phyloP scores from a whole-genome alignment of 257 asterid genomes.

The Agastache rugosa region DNA sequence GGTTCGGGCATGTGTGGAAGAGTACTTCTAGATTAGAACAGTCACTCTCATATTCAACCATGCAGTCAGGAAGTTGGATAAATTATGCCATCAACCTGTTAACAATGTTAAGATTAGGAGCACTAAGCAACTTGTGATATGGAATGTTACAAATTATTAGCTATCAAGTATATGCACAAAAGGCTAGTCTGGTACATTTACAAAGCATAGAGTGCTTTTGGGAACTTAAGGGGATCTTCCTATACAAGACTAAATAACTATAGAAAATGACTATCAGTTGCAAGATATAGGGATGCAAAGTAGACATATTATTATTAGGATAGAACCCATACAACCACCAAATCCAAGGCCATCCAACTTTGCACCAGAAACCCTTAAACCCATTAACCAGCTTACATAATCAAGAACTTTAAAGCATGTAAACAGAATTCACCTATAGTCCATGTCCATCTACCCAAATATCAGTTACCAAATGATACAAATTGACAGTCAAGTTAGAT shows the following conservation, averaged over 20 bases:
- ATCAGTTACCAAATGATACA: background rate
- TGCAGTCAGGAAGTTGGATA: background rate
- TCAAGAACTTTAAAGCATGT: background rate
- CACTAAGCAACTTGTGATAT: background rate
- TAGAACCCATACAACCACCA: slow-evolving; percentile 3
- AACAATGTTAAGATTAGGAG: background rate
- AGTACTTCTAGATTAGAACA: slow-evolving; percentile 1
- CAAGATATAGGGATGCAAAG: background rate
- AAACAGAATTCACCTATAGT: background rate
- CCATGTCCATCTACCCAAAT: slow-evolving; percentile 24
- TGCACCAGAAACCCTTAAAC: slow-evolving; percentile 14
- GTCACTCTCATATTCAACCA: slow-evolving; percentile 10
- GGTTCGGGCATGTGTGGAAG: background rate
- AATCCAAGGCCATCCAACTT: slow-evolving; percentile 4
- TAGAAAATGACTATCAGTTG: background rate
- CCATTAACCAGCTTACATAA: background rate
- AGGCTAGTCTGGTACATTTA: background rate
- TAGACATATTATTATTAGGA: background rate
- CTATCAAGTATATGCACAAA: slow-evolving; percentile 10
- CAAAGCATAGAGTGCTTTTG: slow-evolving; percentile 1
- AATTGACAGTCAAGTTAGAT: background rate
- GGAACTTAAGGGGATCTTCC: slow-evolving; percentile 9
- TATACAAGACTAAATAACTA: slow-evolving; percentile 12
- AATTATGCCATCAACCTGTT: background rate
- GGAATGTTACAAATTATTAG: background rate